Evolutionary conservation across 1,139 yeast species (phyloP).

Genomic region (Magnusiomyces suaveolens): DNA sequence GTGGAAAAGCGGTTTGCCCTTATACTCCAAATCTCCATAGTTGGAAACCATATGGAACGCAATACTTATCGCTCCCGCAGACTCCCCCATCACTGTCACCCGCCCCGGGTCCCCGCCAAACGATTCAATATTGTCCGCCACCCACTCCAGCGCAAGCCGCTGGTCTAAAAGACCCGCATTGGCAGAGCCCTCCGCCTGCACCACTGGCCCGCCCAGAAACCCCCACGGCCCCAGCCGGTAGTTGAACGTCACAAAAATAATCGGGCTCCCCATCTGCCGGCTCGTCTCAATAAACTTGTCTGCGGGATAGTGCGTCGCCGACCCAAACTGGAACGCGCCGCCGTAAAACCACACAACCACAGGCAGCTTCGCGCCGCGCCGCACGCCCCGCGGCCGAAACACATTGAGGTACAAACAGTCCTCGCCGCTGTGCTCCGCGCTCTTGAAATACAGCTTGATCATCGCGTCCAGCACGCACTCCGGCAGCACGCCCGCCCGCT

Average conservation of each 20-base stretch:
- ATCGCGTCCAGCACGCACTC: neutral
- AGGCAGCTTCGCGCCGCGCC: conserved; percentile 16
- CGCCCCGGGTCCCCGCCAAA: conserved; percentile 31
- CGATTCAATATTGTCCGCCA: conserved; percentile 23
- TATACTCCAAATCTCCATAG: conserved; percentile 12
- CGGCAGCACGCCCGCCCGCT: neutral
- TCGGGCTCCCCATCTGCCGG: conserved; percentile 16
- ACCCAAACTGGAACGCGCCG: conserved; percentile 26
- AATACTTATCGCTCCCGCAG: conserved; percentile 30
- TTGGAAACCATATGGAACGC: conserved; percentile 22
- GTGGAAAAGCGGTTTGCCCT: conserved; percentile 18
- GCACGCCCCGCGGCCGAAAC: conserved; percentile 18
- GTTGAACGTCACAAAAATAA: conserved; percentile 17
- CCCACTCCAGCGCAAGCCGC: conserved; percentile 29
- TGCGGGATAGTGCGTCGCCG: conserved; percentile 16
- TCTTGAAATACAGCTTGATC: neutral
- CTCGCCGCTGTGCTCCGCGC: conserved; percentile 16
- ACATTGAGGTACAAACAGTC: conserved; percentile 26
- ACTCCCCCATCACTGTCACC: conserved; percentile 29
- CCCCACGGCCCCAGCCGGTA: conserved; percentile 30
- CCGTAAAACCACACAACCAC: conserved; percentile 29
- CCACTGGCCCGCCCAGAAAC: conserved; percentile 22
- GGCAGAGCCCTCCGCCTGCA: conserved; percentile 17
- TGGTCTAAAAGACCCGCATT: conserved; percentile 30
- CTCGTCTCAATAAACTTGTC: conserved; percentile 15